Conservation (phyloP, 2,329 filamentous ascomycete genomes). For the Huntiella moniliformis region DNA sequence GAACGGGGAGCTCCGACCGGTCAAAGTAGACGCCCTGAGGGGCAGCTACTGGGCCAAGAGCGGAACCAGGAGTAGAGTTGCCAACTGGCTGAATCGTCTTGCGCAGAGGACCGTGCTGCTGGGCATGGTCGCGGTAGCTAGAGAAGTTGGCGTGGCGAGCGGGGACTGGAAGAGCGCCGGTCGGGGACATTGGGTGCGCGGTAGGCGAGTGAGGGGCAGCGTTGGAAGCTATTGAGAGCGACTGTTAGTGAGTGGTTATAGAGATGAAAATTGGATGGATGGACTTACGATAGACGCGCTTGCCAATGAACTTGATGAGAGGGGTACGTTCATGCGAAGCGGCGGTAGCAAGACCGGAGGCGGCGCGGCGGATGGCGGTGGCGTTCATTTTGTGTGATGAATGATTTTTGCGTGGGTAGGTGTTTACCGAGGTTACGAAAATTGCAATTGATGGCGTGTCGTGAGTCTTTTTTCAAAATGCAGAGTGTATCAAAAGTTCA, state of each 20-base stretch:
- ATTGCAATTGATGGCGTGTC: no score
- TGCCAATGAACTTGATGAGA: constrained; percentile 43
- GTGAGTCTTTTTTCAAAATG: no score
- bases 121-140: constrained; percentile 57
- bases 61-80: constrained; percentile 46
- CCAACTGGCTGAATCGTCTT: constrained; percentile 31
- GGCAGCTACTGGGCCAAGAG: constrained; percentile 54
- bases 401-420: no score
- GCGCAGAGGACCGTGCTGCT: constrained; percentile 59
- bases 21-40: constrained; percentile 68
- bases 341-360: constrained; percentile 33
- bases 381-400: constrained; percentile 27
- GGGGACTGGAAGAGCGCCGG: constrained; percentile 38
- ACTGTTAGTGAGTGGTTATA: not conserved
- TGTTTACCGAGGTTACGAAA: no score
- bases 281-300: constrained; percentile 35
- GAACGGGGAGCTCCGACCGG: constrained; percentile 63
- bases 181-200: constrained; percentile 54
- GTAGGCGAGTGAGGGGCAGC: constrained; percentile 39
- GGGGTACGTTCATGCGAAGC: constrained; percentile 31
- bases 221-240: not conserved
- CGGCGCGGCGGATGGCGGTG: constrained; percentile 36
- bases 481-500: no score
- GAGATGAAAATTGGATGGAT: not conserved
- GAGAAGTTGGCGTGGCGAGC: constrained; percentile 46